These are phyloP conservation scores for Daldinia vernicosa DNA, from an alignment of 495 filamentous ascomycete species.

Conservation along the genomic window DNA sequence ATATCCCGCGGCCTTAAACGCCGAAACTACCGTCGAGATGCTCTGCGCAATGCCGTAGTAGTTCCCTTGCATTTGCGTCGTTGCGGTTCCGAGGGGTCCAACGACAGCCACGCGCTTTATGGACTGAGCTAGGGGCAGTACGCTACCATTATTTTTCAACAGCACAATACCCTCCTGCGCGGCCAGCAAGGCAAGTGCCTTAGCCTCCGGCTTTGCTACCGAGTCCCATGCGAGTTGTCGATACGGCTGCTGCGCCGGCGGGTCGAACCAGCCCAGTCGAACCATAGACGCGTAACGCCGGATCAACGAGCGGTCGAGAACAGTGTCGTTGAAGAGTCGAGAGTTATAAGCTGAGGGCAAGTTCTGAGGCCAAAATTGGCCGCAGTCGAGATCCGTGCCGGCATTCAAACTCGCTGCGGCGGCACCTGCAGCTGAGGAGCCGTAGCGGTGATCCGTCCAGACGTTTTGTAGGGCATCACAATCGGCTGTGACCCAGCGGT, in stretches of 20 bases:
- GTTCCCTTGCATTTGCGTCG: conserved; percentile 68
- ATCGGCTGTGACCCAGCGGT: conserved; percentile 66
- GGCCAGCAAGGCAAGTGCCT: conserved; percentile 65
- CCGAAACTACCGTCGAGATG: conserved; percentile 61
- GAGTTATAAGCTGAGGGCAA: conserved; percentile 54
- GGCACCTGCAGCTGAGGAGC: conserved; percentile 55
- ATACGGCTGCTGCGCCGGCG: conserved; percentile 54
- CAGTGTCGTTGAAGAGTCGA: conserved; percentile 47
- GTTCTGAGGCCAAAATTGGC: conserved; percentile 62
- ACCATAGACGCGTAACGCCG: conserved; percentile 66
- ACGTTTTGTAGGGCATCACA: conserved; percentile 68
- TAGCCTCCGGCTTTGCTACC: conserved; percentile 60
- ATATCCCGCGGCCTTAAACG: conserved; percentile 55
- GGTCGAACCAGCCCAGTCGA: conserved; percentile 68
- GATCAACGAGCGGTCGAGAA: conserved; percentile 62
- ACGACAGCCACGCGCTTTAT: conserved; percentile 62
- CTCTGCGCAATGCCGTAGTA: conserved; percentile 67
- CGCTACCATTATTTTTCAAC: conserved; percentile 67
- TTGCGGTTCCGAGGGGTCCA: conserved; percentile 68
- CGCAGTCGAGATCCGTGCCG: conserved; percentile 71
- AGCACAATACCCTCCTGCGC: conserved; percentile 68
- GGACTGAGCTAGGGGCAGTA: conserved; percentile 57
- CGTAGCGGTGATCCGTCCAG: conserved; percentile 64
- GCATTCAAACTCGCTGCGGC: conserved; percentile 65
- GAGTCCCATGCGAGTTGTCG: conserved; percentile 61